Evolutionary conservation across 139 green algal species (phyloP), one percentile per base, ranked within the genome.

Genomic region (Coelastrella sp.): DNA sequence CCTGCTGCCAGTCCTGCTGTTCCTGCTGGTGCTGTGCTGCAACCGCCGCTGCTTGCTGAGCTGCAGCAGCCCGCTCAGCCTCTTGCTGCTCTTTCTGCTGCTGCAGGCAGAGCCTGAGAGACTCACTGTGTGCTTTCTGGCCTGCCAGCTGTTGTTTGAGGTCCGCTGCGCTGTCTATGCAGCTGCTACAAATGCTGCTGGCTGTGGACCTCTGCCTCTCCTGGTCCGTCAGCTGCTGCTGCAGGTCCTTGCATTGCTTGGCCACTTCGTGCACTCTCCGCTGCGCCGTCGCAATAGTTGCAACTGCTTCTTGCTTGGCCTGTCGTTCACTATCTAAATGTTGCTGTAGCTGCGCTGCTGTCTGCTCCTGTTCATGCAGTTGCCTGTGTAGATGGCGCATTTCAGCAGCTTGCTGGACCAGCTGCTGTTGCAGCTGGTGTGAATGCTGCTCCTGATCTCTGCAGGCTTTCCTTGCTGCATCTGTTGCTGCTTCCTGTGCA

Each of bases 191-290:
- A 64, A 11, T 87, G 81, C 81, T 66, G 64, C 22, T 17, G 54
- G 64, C 81, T 22, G 14, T 5, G 3, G 81, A 66, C 59, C 57
- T 19, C n/a, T 77, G 61, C 61, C 13, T 57, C 14, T 87, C 61
- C 81, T 87, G 81, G 14, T 56, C 13, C 10, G 32, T 8, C 23
- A 87, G 23, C 61, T 87, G 81, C 81, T 78, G 64, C 64, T 78
- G 82, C 82, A 87, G 82, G 8, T 58, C 3, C 7, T 17, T 56
- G 59, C 59, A 73, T 7, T 86, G 58, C 64, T 20, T 20, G 57
- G 59, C 13, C 20, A 59, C n/a, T 19, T 75, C 59, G 20, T 86
- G 23, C 61, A 87, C 77, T 61, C 32, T 77, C 5, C 3, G 23
- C 23, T 87, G 60, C 32, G 81, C 81, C 61, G 81, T 23, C 13